Evolutionary conservation across 106 monocot species (phyloP).

Genomic region (Allium cepa): DNA sequence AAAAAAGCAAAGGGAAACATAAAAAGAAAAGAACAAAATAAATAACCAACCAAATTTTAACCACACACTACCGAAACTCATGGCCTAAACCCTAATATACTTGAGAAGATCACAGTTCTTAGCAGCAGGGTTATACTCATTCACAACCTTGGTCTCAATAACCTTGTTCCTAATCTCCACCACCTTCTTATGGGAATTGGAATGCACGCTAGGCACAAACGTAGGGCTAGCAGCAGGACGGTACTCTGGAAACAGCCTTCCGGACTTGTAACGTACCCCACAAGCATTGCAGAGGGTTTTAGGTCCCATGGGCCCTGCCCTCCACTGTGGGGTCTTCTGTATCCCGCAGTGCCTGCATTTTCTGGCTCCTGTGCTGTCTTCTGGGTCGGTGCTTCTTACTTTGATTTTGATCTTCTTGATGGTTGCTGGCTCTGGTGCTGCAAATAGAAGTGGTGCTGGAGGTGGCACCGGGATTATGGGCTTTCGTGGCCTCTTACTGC

Average conservation of each 20-base stretch:
- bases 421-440: not conserved
- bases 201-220: slow-evolving; percentile 58
- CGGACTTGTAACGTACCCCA: slow-evolving; percentile 37
- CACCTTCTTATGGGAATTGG: slow-evolving; percentile 95
- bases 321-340: slow-evolving; percentile 61
- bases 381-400: not conserved
- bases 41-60: not conserved
- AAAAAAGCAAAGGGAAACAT: slow-evolving; percentile 11
- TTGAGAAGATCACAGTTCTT: slow-evolving; percentile 57
- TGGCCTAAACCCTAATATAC: slow-evolving; percentile 22
- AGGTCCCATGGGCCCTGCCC: slow-evolving; percentile 53
- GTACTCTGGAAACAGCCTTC: slow-evolving; percentile 62
- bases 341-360: slow-evolving; percentile 38
- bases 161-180: slow-evolving; percentile 72
- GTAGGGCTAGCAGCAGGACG: slow-evolving; percentile 88
- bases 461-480: slow-evolving; percentile 1
- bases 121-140: slow-evolving; percentile 10
- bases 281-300: slow-evolving; percentile 59
- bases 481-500: slow-evolving; percentile 8
- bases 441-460: not conserved
- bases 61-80: slow-evolving; percentile 6
- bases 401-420: not conserved
- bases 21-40: not conserved
- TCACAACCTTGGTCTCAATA: slow-evolving; percentile 5
- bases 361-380: not conserved